A percentile compares a stretch with the other conserved stretches of the same genome.
phyloP scores from a whole-genome alignment of 2,329 filamentous ascomycete genomes.

The Aspergillus piperis region DNA sequence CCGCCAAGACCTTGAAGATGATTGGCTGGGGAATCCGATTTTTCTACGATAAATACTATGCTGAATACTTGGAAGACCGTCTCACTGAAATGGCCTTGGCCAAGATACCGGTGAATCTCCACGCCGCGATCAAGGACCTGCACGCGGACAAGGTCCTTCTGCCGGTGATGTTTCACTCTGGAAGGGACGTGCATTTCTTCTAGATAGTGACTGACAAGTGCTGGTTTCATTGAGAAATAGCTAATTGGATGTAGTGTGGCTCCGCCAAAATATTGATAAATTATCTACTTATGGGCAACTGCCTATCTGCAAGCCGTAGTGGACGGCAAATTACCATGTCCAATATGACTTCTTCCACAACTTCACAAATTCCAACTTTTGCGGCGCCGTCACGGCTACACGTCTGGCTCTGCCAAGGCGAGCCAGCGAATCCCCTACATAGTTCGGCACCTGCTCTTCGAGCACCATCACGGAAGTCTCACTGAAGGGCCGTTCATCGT shows the following conservation, averaged over 20 bases:
- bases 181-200: constrained; percentile 12
- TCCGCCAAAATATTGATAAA: neutral
- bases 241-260: neutral
- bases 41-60: neutral
- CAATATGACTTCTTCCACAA: constrained; percentile 59
- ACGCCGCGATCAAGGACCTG: constrained; percentile 10
- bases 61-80: neutral
- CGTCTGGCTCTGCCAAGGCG: constrained; percentile 83
- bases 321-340: constrained; percentile 26
- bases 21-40: neutral
- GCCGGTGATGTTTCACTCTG: constrained; percentile 14
- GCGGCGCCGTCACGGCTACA: constrained; percentile 77
- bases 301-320: neutral
- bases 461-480: constrained; percentile 32
- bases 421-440: constrained; percentile 82
- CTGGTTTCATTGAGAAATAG: neutral
- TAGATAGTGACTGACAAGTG: neutral
- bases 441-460: constrained; percentile 73
- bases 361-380: constrained; percentile 80
- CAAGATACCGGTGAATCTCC: constrained; percentile 5
- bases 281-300: neutral
- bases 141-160: neutral
- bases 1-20: neutral
- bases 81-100: neutral
- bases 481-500: neutral